Base-by-base conservation (phyloP, 257 asterid genomes). In the Solanum megistacrolobum region DNA sequence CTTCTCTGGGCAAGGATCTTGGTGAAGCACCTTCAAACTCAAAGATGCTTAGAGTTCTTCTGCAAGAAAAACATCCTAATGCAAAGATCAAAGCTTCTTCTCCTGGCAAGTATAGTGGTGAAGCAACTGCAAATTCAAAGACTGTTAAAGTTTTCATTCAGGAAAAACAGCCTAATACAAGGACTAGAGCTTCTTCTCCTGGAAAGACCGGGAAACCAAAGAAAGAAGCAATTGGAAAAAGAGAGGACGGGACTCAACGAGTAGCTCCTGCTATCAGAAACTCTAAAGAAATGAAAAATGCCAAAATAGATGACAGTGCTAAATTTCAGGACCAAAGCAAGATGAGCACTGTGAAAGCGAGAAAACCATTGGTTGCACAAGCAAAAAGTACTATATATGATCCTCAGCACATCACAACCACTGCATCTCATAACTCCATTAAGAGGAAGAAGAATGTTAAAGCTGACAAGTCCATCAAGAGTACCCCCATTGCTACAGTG, bases 381-480 rank as follows among this genome's bases (percentile, higher is more conserved):
- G 69, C 21, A 48, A 72, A 86, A 46, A 86, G 55, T 86, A 86
- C 55, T 36, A 21, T 60, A 9, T 12, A 83, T 32, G 46, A 86
- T 31, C 84, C 9, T 48, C 46, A 86, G 83, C 43, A 14, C 8
- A 46, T 81, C 38, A 46, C 85, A 81, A 81, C 39, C 29, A 55
- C 87, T 85, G 66, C 88, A 69, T 86, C 83, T 18, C 69, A 43
- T 86, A 86, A 71, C 81, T 87, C 81, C 88, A 84, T 89, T 87
- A 91, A 83, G 78, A 92, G 89, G 89, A 93, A 90, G 85, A 48
- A 81, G 94, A 90, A 81, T 69, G 86, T 85, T 34, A 90, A 89
- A 65, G 84, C 78, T 60, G 92, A 87, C 41, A 93, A 93, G 90
- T 72, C 36, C 25, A 86, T 65, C 29, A 88, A 92, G 79, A 89